phyloP scores from a whole-genome alignment of 441 rosid species.

The Cnidoscolus chayamansa region DNA sequence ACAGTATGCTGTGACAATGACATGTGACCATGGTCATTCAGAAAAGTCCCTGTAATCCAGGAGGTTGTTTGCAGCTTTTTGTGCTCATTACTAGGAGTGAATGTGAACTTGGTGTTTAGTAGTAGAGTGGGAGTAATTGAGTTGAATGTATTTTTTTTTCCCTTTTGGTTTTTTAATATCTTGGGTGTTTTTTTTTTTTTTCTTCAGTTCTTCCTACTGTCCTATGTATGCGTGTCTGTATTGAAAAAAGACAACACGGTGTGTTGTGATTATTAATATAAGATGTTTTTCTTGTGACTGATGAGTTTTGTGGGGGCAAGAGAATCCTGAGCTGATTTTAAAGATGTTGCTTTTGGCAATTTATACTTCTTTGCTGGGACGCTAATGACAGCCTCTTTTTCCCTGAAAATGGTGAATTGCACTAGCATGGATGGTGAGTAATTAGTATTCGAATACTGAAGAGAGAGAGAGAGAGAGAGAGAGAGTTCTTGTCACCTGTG shows the following conservation, averaged over 20 bases:
- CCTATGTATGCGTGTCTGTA: conserved; percentile 12
- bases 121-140: not conserved
- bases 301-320: conserved; percentile 15
- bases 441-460: not conserved
- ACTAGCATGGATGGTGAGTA: not conserved
- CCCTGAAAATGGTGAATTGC: not conserved
- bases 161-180: no score
- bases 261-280: conserved; percentile 15
- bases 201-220: conserved; percentile 9
- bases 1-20: not conserved
- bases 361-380: not conserved
- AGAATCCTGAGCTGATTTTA: conserved; percentile 7
- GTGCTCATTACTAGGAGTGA: not conserved
- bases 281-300: conserved; percentile 6
- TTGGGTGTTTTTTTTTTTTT: conserved; percentile 7
- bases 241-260: conserved; percentile 5
- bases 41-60: conserved; percentile 2
- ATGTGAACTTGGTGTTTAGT: conserved; percentile 13
- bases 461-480: no score
- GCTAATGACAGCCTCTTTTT: not conserved
- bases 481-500: not conserved
- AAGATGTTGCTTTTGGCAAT: not conserved
- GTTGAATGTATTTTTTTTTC: not conserved
- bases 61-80: conserved; percentile 1
- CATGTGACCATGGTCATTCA: conserved; percentile 10